phyloP scores from a whole-genome alignment of 2,329 filamentous ascomycete genomes.

The Fusarium tupiense region DNA sequence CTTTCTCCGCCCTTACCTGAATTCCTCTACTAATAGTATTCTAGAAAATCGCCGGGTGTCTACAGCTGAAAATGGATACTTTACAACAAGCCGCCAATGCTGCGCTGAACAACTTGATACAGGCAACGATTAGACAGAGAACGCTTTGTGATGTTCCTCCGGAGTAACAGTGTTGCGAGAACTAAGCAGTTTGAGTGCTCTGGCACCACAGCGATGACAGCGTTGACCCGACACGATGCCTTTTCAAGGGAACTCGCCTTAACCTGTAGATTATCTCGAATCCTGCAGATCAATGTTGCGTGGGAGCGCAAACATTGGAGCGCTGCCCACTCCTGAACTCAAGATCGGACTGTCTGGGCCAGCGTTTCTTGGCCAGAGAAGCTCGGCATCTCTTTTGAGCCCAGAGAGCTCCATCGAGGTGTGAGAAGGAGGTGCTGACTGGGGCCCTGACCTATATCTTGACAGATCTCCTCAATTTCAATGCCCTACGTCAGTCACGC shows the following conservation, averaged over 20 bases:
- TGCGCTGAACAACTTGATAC: background rate
- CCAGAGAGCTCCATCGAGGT: accelerated
- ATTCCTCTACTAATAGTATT: background rate
- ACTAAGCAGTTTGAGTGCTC: background rate
- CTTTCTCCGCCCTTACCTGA: accelerated
- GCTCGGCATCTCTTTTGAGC: background rate
- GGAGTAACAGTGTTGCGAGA: background rate
- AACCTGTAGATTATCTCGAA: no score
- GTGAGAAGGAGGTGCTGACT: background rate
- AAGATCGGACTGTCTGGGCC: background rate
- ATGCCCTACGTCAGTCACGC: accelerated
- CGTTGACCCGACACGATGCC: accelerated
- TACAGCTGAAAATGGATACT: accelerated
- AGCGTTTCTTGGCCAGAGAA: background rate
- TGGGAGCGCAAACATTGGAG: accelerated
- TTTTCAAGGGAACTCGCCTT: accelerated
- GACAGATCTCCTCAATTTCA: background rate
- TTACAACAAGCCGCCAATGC: accelerated
- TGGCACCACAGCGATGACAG: accelerated
- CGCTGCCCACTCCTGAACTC: background rate
- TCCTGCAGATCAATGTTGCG: accelerated
- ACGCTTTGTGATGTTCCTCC: accelerated
- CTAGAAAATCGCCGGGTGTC: no score
- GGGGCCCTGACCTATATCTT: background rate
- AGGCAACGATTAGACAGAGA: background rate